These are phyloP conservation scores for Oryza rufipogon DNA, from an alignment of 176 grass and related monocot genomes.

Conservation along the genomic window DNA sequence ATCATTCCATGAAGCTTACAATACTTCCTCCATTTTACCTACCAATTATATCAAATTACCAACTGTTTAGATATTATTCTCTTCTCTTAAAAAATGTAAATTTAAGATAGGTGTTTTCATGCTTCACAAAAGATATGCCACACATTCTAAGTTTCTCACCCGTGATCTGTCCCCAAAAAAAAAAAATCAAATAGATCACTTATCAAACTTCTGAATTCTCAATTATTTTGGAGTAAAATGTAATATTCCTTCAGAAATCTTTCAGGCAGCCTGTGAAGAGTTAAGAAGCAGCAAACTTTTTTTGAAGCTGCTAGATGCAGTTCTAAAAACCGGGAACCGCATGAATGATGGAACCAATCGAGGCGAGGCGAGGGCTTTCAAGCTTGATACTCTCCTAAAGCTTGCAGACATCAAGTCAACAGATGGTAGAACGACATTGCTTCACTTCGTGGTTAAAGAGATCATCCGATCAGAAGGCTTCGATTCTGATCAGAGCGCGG, in stretches of 20 bases:
- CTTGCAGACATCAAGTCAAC: conserved; percentile 70
- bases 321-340: conserved; percentile 64
- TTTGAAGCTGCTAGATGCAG: conserved; percentile 65
- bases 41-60: not conserved
- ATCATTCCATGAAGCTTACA: not conserved
- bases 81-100: not conserved
- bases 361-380: conserved; percentile 57
- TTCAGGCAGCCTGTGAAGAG: conserved; percentile 79
- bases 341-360: conserved; percentile 62
- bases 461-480: conserved; percentile 67
- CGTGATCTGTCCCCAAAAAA: not conserved
- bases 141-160: not conserved
- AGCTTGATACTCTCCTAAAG: conserved; percentile 70
- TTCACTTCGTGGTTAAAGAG: conserved; percentile 82
- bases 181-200: not conserved
- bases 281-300: conserved; percentile 80
- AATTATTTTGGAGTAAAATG: conserved; percentile 27
- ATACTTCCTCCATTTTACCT: conserved; percentile 6
- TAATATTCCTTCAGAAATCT: conserved; percentile 58
- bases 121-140: not conserved
- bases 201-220: not conserved
- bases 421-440: conserved; percentile 65
- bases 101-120: not conserved
- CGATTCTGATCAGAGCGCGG: conserved; percentile 37
- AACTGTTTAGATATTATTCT: not conserved